phyloP scores from a whole-genome alignment of 495 filamentous ascomycete species.

The Clohesyomyces aquaticus region DNA sequence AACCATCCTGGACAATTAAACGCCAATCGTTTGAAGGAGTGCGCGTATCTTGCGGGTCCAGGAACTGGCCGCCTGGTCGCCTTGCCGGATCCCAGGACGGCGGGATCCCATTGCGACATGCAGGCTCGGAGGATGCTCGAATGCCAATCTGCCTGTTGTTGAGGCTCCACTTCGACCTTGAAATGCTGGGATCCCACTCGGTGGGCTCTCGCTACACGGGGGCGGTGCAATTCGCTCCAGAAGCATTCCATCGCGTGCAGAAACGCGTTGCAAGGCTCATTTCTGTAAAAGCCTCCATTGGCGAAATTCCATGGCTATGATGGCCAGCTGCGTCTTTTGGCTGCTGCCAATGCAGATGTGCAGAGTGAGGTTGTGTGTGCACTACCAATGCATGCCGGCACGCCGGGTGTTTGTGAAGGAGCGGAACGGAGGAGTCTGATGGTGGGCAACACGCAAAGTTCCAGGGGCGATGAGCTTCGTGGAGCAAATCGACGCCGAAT shows the following conservation, averaged over 20 bases:
- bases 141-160: not conserved
- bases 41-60: too few species aligned
- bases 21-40: too few species aligned
- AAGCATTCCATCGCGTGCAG: not conserved
- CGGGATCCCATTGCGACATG: too few species aligned
- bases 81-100: not conserved
- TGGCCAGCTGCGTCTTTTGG: not conserved
- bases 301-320: not conserved
- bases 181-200: not conserved
- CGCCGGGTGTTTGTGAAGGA: too few species aligned
- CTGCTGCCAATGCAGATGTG: not conserved
- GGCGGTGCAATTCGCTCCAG: not conserved
- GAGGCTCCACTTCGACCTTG: not conserved
- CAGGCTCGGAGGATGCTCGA: not conserved
- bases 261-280: not conserved
- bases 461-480: too few species aligned
- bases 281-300: not conserved
- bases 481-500: too few species aligned
- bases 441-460: too few species aligned
- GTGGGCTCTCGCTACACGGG: not conserved
- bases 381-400: too few species aligned
- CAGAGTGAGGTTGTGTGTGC: too few species aligned
- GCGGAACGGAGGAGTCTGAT: too few species aligned
- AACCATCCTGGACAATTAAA: too few species aligned
- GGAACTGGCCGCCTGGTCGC: too few species aligned